These are phyloP conservation scores for Dendrothele bispora DNA, from an alignment of 768 basidiomycete genomes.

Conservation along the genomic window DNA sequence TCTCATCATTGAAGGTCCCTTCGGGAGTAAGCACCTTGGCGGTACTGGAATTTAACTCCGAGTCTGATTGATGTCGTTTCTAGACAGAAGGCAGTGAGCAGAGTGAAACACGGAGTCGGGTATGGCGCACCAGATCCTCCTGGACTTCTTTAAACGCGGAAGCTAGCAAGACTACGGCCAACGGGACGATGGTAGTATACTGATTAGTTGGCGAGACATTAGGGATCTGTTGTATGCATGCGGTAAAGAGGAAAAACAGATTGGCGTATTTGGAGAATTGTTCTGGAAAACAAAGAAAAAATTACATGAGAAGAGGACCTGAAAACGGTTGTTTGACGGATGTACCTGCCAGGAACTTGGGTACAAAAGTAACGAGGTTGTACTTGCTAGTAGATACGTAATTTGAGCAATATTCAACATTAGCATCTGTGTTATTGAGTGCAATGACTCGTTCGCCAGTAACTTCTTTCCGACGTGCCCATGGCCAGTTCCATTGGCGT, in stretches of 20 bases:
- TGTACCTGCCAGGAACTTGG: conserved; percentile 91
- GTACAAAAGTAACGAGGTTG: conserved; percentile 81
- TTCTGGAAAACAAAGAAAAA: conserved; percentile 50
- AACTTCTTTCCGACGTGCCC: conserved; percentile 67
- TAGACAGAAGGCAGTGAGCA: conserved; percentile 24
- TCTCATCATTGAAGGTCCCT: conserved; percentile 65
- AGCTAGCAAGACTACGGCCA: conserved; percentile 84
- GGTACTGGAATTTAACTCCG: conserved; percentile 82
- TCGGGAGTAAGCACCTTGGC: conserved; percentile 72
- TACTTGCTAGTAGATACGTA: conserved; percentile 95
- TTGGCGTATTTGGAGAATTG: conserved; percentile 99
- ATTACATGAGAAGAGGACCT: conserved; percentile 13
- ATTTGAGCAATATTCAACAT: conserved; percentile 73
- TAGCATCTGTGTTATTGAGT: conserved; percentile 73
- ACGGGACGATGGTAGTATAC: conserved; percentile 93
- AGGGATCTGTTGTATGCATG: conserved; percentile 96
- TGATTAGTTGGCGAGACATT: conserved; percentile 94
- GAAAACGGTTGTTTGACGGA: conserved; percentile 8
- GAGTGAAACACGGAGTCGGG: not conserved
- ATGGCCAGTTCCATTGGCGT: conserved; percentile 76
- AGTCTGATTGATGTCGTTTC: conserved; percentile 97
- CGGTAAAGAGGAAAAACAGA: conserved; percentile 97
- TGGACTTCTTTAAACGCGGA: conserved; percentile 95
- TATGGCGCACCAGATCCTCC: conserved; percentile 79
- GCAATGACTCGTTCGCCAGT: conserved; percentile 78